phyloP scores from a whole-genome alignment of 257 asterid genomes.

The Nicotiana otophora region DNA sequence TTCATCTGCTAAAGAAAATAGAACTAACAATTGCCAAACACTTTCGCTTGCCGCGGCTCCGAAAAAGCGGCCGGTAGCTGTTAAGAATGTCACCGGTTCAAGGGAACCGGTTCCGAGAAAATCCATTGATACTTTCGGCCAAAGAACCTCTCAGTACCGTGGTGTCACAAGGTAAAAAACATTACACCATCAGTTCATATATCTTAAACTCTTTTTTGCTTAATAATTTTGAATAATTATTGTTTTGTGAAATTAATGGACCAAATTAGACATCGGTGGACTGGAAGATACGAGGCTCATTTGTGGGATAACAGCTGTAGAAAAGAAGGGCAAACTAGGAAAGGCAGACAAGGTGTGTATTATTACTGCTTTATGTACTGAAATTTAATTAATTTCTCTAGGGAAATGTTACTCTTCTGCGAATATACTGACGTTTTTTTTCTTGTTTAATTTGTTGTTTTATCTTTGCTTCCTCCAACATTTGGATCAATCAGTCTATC shows the following conservation, averaged over 20 bases:
- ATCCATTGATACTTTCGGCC: slow-evolving; percentile 75
- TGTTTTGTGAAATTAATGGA: neutral
- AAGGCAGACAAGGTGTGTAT: slow-evolving; percentile 72
- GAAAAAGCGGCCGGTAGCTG: slow-evolving; percentile 36
- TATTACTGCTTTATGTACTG: neutral
- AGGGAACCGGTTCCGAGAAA: slow-evolving; percentile 51
- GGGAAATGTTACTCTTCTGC: neutral
- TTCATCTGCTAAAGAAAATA: slow-evolving; percentile 21
- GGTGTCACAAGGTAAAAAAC: slow-evolving; percentile 69
- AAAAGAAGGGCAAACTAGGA: slow-evolving; percentile 85
- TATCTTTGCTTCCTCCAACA: neutral
- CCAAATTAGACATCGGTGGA: slow-evolving; percentile 66
- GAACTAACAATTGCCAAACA: slow-evolving; percentile 28
- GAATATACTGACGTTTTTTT: neutral
- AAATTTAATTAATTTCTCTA: neutral
- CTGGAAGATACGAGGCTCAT: slow-evolving; percentile 88
- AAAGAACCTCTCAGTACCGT: slow-evolving; percentile 79
- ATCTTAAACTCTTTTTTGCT: neutral
- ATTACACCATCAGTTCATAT: too few relatives aligned
- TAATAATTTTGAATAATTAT: neutral
- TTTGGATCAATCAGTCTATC: slow-evolving; percentile 41
- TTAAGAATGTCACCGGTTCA: slow-evolving; percentile 12
- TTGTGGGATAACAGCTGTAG: slow-evolving; percentile 83
- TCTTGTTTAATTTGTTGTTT: slow-evolving; percentile 1
- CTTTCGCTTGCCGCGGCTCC: slow-evolving; percentile 49